These are phyloP conservation scores for Aureobasidium sp. DNA, from an alignment of 2,329 filamentous ascomycete species.

Conservation along the genomic window DNA sequence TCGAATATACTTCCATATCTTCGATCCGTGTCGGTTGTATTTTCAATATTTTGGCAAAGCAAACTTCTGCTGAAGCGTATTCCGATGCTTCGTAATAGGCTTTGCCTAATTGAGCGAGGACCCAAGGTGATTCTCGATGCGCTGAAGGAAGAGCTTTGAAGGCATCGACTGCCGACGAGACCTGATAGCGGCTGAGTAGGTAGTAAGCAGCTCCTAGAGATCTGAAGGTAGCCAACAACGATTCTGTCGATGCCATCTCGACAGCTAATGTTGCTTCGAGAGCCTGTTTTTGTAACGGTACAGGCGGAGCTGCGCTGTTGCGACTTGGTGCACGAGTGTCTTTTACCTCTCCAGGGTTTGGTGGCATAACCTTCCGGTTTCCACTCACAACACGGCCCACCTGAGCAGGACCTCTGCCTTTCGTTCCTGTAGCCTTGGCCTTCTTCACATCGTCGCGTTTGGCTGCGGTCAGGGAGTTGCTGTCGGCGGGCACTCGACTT, in stretches of 20 bases:
- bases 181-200: constrained; percentile 68
- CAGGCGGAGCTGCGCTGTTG: constrained; percentile 41
- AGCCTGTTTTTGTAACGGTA: constrained; percentile 20
- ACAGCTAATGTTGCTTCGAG: constrained; percentile 10
- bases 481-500: constrained; percentile 35
- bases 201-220: constrained; percentile 76
- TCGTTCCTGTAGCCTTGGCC: constrained; percentile 65
- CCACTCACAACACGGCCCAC: constrained; percentile 84
- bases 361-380: constrained; percentile 57
- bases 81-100: constrained; percentile 84
- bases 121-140: constrained; percentile 89
- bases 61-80: constrained; percentile 78
- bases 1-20: constrained; percentile 98
- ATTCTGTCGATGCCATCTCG: constrained; percentile 64
- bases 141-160: constrained; percentile 61
- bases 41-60: constrained; percentile 69
- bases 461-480: neutral
- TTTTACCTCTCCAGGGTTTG: constrained; percentile 54
- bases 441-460: constrained; percentile 60
- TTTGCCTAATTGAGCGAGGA: constrained; percentile 80
- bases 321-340: constrained; percentile 46
- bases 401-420: constrained; percentile 57
- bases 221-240: constrained; percentile 69
- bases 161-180: constrained; percentile 63
- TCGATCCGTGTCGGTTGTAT: constrained; percentile 75